phyloP scores from a whole-genome alignment of 345 rosid genomes.

The Noccaea caerulescens region DNA sequence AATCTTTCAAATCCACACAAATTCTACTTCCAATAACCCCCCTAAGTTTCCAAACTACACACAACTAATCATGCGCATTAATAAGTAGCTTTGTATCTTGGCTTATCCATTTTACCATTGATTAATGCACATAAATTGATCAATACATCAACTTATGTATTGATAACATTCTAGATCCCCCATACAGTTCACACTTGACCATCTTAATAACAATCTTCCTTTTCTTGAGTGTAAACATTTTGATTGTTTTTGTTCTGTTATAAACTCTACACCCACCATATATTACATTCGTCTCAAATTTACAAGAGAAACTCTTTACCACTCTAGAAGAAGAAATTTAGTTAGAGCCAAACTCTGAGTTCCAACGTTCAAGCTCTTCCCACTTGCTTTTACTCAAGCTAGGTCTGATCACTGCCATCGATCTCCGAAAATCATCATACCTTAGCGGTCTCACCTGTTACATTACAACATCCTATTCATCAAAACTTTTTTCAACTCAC shows the following conservation, averaged over 20 bases:
- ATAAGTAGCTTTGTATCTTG: neutral
- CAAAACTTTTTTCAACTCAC: neutral
- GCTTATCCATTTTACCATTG: neutral
- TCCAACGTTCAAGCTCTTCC: conserved; percentile 94
- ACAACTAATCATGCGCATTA: neutral
- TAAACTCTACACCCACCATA: conserved; percentile 13
- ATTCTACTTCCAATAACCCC: too few relatives aligned
- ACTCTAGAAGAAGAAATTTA: conserved; percentile 34
- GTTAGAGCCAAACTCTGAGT: conserved; percentile 80
- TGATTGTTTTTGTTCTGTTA: neutral
- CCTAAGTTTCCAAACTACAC: neutral
- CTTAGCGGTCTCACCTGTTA: conserved; percentile 77
- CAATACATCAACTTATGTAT: too few relatives aligned
- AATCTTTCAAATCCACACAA: too few relatives aligned
- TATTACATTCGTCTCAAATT: neutral
- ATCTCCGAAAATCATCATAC: conserved; percentile 77
- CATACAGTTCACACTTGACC: too few relatives aligned
- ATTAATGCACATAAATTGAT: too few relatives aligned
- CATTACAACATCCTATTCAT: conserved; percentile 5
- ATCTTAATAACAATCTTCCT: neutral
- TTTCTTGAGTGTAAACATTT: neutral
- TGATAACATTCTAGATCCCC: too few relatives aligned
- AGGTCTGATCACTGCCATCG: conserved; percentile 86
- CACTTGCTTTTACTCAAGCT: conserved; percentile 88
- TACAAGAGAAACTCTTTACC: conserved; percentile 28